Percentiles rank a stretch among this genome's conserved stretches.
Conservation (phyloP, 2,329 filamentous ascomycete species). For the Rutstroemia sp. region DNA sequence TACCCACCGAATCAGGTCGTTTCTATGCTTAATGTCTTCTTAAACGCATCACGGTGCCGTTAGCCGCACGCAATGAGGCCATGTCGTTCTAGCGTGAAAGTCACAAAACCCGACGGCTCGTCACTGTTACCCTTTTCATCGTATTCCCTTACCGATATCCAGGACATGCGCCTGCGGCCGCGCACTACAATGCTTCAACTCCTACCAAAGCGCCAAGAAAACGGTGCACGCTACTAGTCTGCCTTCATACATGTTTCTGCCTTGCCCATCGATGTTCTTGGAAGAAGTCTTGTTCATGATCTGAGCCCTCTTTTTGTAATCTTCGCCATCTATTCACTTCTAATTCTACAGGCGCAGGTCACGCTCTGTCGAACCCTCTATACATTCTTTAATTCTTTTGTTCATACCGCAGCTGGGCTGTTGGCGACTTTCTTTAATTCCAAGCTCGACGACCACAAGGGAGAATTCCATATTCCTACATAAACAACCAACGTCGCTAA, state of each 20-base stretch:
- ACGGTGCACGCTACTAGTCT: constrained; percentile 19
- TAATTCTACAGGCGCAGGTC: constrained; percentile 25
- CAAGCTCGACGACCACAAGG: background rate
- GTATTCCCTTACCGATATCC: constrained; percentile 10
- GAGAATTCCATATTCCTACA: background rate
- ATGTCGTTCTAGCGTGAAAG: background rate
- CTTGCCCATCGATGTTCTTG: constrained; percentile 10
- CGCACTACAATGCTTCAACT: constrained; percentile 17
- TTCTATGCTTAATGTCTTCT: background rate
- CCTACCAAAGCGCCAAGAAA: constrained; percentile 18
- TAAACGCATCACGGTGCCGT: background rate
- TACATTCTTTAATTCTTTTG: constrained; percentile 13
- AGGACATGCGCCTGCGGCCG: constrained; percentile 10
- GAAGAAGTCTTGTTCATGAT: background rate
- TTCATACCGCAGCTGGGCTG: constrained; percentile 25
- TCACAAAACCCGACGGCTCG: constrained; percentile 7
- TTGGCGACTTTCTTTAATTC: constrained; percentile 17
- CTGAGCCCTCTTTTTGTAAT: constrained; percentile 11
- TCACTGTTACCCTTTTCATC: constrained; percentile 19
- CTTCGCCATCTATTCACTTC: constrained; percentile 14
- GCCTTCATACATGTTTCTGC: constrained; percentile 19
- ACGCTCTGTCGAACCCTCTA: constrained; percentile 19
- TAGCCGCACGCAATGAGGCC: background rate
- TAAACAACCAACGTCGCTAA: background rate
- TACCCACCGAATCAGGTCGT: background rate